Conservation (phyloP, 345 rosid species). For the Schrenkiella parvula region DNA sequence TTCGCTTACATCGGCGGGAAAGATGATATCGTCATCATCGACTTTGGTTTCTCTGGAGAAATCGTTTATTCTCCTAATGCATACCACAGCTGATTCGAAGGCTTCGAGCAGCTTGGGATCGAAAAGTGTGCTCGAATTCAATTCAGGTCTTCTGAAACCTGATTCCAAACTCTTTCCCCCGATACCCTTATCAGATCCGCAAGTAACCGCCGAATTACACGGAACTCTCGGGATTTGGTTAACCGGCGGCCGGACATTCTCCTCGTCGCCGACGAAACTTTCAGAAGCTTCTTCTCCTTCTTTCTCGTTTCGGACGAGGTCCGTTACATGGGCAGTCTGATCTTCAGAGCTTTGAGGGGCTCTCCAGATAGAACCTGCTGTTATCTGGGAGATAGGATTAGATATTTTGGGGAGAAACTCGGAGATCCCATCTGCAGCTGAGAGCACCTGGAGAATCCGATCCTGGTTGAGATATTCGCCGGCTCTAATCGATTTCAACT, state of each 20-base stretch:
- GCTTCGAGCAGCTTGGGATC: constrained; percentile 75
- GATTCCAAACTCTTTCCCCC: constrained; percentile 34
- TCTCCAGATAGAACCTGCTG: constrained; percentile 25
- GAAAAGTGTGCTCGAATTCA: constrained; percentile 62
- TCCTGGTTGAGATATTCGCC: constrained; percentile 63
- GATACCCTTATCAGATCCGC: constrained; percentile 12
- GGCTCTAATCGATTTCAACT: constrained; percentile 57
- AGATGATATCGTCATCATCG: constrained; percentile 16
- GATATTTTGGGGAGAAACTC: constrained; percentile 36
- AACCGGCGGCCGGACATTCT: constrained; percentile 46
- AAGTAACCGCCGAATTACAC: neutral
- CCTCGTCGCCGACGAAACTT: constrained; percentile 31
- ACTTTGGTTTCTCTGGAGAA: constrained; percentile 11
- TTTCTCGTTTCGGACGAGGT: constrained; percentile 47
- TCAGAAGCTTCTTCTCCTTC: constrained; percentile 36
- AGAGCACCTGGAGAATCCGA: constrained; percentile 48
- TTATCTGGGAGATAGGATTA: constrained; percentile 28
- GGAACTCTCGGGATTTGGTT: constrained; percentile 20
- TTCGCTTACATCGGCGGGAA: constrained; percentile 16
- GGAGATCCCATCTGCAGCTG: constrained; percentile 54
- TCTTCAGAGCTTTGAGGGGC: constrained; percentile 27
- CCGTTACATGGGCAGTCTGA: constrained; percentile 36
- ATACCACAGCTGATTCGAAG: constrained; percentile 53
- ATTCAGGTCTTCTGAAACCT: constrained; percentile 64
- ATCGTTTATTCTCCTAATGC: constrained; percentile 40